Conservation (phyloP, 331 rosid genomes). For the Malus hybrid region DNA sequence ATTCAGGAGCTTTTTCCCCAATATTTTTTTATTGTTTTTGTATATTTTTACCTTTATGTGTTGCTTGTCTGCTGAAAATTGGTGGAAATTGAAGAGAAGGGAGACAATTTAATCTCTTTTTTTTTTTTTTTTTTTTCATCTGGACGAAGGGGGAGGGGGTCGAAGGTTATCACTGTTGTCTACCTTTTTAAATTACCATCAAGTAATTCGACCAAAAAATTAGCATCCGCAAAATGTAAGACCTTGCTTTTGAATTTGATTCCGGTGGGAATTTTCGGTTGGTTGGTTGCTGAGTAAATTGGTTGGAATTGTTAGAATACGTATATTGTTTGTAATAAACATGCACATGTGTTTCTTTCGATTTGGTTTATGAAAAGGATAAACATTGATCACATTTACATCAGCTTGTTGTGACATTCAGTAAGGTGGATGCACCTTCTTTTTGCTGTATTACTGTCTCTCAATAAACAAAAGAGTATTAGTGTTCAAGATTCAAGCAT, state of each 20-base stretch:
- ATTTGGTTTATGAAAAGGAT: background rate
- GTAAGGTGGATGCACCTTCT: background rate
- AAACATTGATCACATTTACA: background rate
- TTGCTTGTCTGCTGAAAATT: background rate
- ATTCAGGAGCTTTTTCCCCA: background rate
- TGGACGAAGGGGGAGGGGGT: background rate
- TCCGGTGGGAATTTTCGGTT: background rate
- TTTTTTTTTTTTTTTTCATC: background rate
- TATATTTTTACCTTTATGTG: background rate
- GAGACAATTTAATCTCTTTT: background rate
- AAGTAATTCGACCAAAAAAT: background rate
- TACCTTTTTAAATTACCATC: background rate
- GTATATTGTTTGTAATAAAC: background rate
- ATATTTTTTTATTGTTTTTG: background rate
- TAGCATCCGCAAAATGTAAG: background rate
- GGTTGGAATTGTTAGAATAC: background rate
- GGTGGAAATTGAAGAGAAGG: background rate
- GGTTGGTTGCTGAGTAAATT: background rate
- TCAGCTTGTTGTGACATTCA: background rate
- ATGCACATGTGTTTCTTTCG: background rate
- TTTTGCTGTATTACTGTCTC: background rate
- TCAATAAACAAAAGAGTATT: background rate
- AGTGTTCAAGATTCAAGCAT: background rate
- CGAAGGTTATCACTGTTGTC: background rate
- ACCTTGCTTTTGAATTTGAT: background rate